These are phyloP conservation scores for Gillenia trifoliata DNA, from an alignment of 306 rosid genomes.

Conservation along the genomic window DNA sequence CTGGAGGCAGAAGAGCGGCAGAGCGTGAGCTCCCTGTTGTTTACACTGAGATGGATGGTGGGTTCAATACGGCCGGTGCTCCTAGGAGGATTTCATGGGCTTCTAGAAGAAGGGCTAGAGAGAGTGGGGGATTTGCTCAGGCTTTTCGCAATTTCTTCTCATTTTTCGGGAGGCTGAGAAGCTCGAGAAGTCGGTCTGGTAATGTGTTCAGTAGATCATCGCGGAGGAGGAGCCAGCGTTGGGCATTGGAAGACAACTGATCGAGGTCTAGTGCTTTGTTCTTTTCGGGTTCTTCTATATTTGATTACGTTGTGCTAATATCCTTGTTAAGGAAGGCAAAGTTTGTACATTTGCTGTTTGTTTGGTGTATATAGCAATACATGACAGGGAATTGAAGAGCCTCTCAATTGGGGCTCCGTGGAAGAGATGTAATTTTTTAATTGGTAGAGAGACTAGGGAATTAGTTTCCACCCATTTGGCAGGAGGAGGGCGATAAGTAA, in stretches of 20 bases:
- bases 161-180: conserved; percentile 40
- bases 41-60: conserved; percentile 73
- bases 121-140: conserved; percentile 41
- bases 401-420: conserved; percentile 11
- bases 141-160: conserved; percentile 40
- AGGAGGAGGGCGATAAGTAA: neutral
- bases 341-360: conserved; percentile 17
- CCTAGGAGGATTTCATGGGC: conserved; percentile 63
- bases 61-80: conserved; percentile 44
- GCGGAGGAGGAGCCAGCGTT: conserved; percentile 28
- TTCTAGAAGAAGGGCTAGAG: conserved; percentile 41
- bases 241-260: conserved; percentile 28
- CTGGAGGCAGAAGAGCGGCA: conserved; percentile 54
- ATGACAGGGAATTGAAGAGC: conserved; percentile 20
- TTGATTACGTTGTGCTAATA: conserved; percentile 9
- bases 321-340: conserved; percentile 6
- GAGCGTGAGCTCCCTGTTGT: conserved; percentile 72
- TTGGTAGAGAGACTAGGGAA: conserved; percentile 1
- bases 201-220: conserved; percentile 36
- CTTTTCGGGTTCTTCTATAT: neutral
- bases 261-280: conserved; percentile 19
- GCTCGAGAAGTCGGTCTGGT: conserved; percentile 36
- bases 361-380: conserved; percentile 39
- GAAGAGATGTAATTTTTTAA: conserved; percentile 21
- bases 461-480: conserved; percentile 10